phyloP scores from a whole-genome alignment of 163 green algal genomes.

The Coccomyxa subellipsoidea region DNA sequence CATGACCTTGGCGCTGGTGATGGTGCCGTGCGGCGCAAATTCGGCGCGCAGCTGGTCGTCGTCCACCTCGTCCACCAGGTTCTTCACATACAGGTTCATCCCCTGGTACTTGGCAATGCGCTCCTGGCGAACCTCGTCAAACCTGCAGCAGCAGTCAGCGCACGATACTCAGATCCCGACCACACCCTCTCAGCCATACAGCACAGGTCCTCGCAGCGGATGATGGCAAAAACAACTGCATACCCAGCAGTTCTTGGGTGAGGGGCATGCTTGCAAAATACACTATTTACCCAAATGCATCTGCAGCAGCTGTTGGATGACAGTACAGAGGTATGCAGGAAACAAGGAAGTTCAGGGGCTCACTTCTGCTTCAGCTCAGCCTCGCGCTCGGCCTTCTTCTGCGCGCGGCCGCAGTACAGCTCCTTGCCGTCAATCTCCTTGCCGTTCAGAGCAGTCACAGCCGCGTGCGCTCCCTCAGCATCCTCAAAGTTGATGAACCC shows the following conservation, averaged over 20 bases:
- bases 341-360: too few relatives aligned
- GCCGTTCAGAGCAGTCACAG: conserved; percentile 75
- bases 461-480: conserved; percentile 67
- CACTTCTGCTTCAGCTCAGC: conserved; percentile 53
- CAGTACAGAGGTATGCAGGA: too few relatives aligned
- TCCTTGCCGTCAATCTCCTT: conserved; percentile 83
- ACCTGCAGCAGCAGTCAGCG: conserved; percentile 20
- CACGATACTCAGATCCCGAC: too few relatives aligned
- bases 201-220: too few relatives aligned
- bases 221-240: too few relatives aligned
- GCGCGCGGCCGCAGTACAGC: conserved; percentile 82
- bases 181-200: too few relatives aligned
- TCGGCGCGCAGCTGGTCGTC: conserved; percentile 85
- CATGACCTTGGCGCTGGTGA: conserved; percentile 93
- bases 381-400: conserved; percentile 97
- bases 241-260: too few relatives aligned
- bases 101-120: conserved; percentile 85
- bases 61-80: conserved; percentile 86
- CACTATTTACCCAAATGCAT: too few relatives aligned
- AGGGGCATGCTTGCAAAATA: too few relatives aligned
- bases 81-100: conserved; percentile 99
- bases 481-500: conserved; percentile 96
- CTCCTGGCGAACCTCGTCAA: conserved; percentile 72
- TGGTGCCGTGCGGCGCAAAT: conserved; percentile 88
- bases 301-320: too few relatives aligned